Evolutionary conservation across 768 basidiomycete species (phyloP).

Genomic region (Mycena filopes): DNA sequence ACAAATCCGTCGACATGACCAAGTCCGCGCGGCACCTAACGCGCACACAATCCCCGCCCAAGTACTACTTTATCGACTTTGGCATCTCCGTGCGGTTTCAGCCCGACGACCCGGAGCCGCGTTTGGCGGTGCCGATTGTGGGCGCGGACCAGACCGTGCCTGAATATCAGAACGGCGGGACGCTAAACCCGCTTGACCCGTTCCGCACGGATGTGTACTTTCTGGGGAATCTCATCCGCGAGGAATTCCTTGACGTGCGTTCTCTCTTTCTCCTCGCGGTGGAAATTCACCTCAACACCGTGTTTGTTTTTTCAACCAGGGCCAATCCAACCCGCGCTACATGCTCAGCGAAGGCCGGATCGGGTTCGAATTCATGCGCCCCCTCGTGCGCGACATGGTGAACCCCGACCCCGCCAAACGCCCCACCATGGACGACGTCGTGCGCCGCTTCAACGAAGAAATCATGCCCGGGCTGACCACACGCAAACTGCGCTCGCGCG

Average conservation of each 20-base stretch:
- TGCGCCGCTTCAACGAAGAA: constrained; percentile 40
- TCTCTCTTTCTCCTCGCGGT: neutral
- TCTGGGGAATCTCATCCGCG: constrained; percentile 44
- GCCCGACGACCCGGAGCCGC: neutral
- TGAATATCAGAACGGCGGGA: constrained; percentile 34
- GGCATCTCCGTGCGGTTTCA: constrained; percentile 23
- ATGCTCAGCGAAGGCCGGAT: neutral
- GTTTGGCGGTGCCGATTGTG: neutral
- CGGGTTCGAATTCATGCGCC: constrained; percentile 45
- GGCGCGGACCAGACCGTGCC: constrained; percentile 38
- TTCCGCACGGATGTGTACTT: constrained; percentile 49
- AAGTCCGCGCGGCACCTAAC: neutral
- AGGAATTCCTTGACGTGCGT: constrained; percentile 39
- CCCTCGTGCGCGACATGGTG: constrained; percentile 49
- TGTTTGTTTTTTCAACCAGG: neutral
- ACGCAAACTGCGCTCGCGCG: constrained; percentile 22
- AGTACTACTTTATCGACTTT: constrained; percentile 35
- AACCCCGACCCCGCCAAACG: constrained; percentile 44
- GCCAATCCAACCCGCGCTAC: neutral
- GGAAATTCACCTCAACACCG: too few relatives aligned
- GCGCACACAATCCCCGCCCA: constrained; percentile 4
- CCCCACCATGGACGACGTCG: constrained; percentile 50
- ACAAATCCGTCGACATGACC: neutral
- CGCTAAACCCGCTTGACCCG: constrained; percentile 36
- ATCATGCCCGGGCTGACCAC: constrained; percentile 1